Conservation (phyloP, 2,329 filamentous ascomycete species). For the Aspergillus amoenus region DNA sequence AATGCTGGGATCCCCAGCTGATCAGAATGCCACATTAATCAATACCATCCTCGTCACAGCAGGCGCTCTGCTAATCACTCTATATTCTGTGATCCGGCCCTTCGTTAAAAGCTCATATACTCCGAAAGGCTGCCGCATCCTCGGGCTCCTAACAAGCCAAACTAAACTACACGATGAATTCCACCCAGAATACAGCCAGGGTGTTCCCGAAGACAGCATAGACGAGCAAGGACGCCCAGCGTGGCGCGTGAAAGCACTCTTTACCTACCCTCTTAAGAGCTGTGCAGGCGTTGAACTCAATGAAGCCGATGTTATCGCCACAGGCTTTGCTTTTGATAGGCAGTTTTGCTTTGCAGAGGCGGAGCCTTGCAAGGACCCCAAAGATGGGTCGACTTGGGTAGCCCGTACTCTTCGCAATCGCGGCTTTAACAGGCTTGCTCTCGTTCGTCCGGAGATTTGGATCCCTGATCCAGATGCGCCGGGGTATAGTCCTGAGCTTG, state of each 20-base stretch:
- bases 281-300: slow-evolving; percentile 74
- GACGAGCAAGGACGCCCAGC: slow-evolving; percentile 36
- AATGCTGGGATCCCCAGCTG: not conserved
- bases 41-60: not conserved
- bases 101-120: slow-evolving; percentile 1
- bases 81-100: not conserved
- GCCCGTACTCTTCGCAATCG: slow-evolving; percentile 45
- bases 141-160: slow-evolving; percentile 46
- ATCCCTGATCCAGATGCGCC: slow-evolving; percentile 49
- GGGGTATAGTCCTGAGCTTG: slow-evolving; percentile 43
- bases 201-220: slow-evolving; percentile 26
- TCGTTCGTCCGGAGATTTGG: slow-evolving; percentile 65
- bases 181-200: slow-evolving; percentile 49
- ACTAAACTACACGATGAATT: slow-evolving; percentile 60
- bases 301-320: slow-evolving; percentile 61
- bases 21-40: slow-evolving; percentile 5
- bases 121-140: slow-evolving; percentile 52
- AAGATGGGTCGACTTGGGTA: slow-evolving; percentile 39
- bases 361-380: slow-evolving; percentile 29
- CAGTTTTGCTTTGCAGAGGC: slow-evolving; percentile 78
- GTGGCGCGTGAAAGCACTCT: slow-evolving; percentile 65
- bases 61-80: not conserved
- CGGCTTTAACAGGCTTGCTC: slow-evolving; percentile 63
- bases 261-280: slow-evolving; percentile 81
- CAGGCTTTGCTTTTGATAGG: slow-evolving; percentile 75